Evolutionary conservation across 768 basidiomycete species (phyloP), one percentile per base, ranked within the genome.

Genomic region (Fistulinella prunicolor): DNA sequence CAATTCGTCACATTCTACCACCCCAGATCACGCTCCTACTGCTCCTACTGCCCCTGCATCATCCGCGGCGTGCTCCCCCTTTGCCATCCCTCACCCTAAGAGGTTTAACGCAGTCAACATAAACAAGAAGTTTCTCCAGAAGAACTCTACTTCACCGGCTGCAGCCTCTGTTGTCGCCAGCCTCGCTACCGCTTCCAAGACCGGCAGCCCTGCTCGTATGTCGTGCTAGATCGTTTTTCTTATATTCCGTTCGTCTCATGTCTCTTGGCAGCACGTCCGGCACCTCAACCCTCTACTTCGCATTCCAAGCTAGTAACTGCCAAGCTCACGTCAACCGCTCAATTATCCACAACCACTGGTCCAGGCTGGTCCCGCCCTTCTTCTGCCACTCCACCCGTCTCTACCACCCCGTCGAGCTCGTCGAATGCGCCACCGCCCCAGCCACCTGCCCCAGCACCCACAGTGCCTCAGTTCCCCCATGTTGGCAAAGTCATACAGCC

Each of bases 61-160:
- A 1, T 43, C 64, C 32, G 45, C 45, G 9, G 28, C 56, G 8
- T 29, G 14, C 36, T 51, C 64, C 10, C 56, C 62, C 14, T 66
- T 68, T 20, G 58, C 60, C 16, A 58, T 67, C 4, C 77, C 79
- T 2, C 85, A 82, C 53, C 79, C 80, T 24, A 98, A 97, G 76
- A 84, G 86, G 61, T 94, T 94, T 69, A 89, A 75, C 63, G 81
- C 91, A 23, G 82, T 92, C 53, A 93, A 92, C 64, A 91, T 97
- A 68, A 95, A 91, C 74, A 95, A 94, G 81, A 92, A 90, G 69
- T 98, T 97, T 68, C 74, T 97, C 36, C 89, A 93, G 73, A 95
- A 94, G 78, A 87, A 86, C 46, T 82, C 82, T 6, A 67, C 83
- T 36, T 72, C 81, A 35, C 74, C 82, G 21, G 69, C 73, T 39